Evolutionary conservation across 768 basidiomycete species (phyloP).

Genomic region (Tricholoma terreum): DNA sequence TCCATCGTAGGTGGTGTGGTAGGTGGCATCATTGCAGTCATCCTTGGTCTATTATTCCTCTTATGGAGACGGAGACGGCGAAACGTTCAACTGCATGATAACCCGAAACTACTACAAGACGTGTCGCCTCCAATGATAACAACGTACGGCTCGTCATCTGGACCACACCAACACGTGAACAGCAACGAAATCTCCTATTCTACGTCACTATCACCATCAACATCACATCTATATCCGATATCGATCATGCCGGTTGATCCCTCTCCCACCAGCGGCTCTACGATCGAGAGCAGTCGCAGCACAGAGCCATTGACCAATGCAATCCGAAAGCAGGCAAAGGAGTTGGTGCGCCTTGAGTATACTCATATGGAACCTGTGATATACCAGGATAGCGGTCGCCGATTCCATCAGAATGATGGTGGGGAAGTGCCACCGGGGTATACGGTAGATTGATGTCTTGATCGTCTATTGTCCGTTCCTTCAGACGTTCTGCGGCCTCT

Average conservation of each 20-base stretch:
- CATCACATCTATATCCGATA: too few species aligned
- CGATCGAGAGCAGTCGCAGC: neutral
- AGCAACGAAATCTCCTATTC: too few species aligned
- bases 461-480: too few species aligned
- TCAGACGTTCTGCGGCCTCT: too few species aligned
- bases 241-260: too few species aligned
- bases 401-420: neutral
- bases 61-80: neutral
- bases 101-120: neutral
- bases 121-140: neutral
- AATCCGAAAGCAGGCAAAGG: neutral
- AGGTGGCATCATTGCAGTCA: slow-evolving; percentile 5
- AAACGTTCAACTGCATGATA: neutral
- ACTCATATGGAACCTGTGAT: neutral
- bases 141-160: neutral
- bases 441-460: neutral
- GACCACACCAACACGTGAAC: too few species aligned
- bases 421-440: neutral
- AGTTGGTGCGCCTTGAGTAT: too few species aligned
- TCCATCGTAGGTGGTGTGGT: slow-evolving; percentile 17
- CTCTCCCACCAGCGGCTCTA: too few species aligned
- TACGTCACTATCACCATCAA: too few species aligned
- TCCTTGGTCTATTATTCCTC: neutral
- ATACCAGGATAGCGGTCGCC: neutral
- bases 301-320: neutral